Percentiles rank a stretch among this genome's conserved stretches.
Evolutionary conservation across 768 basidiomycete species (phyloP).

Genomic region (Tricholoma terreum): DNA sequence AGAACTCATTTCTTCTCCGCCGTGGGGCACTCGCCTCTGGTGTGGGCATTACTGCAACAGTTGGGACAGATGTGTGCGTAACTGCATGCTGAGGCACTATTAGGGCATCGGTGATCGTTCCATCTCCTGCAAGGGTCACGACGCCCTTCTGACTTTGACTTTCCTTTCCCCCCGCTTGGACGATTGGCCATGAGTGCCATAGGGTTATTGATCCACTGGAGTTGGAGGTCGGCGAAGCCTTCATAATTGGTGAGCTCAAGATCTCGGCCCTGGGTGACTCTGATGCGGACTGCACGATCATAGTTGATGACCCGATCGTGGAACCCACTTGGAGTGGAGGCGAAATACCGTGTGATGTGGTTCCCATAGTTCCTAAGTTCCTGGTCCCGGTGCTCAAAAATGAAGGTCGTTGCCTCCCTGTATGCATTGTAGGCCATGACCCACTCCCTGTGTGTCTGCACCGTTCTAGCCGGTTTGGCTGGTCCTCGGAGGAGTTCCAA

Average conservation of each 20-base stretch:
- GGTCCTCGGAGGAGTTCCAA: background rate
- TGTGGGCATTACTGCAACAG: slow-evolving; percentile 10
- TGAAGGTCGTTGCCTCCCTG: background rate
- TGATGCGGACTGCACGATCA: slow-evolving; percentile 19
- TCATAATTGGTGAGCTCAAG: slow-evolving; percentile 11
- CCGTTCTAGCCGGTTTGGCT: background rate
- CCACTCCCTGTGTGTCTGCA: background rate
- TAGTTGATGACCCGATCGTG: slow-evolving; percentile 24
- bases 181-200: slow-evolving; percentile 12
- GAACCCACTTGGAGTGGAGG: background rate
- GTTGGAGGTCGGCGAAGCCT: too few relatives aligned
- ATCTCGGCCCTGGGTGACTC: slow-evolving; percentile 4
- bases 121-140: slow-evolving; percentile 12
- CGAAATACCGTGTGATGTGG: slow-evolving; percentile 10
- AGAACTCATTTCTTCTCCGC: too few relatives aligned
- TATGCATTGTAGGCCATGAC: background rate
- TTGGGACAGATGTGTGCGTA: slow-evolving; percentile 16
- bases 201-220: too few relatives aligned
- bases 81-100: slow-evolving; percentile 6
- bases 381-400: background rate
- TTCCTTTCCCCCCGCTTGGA: background rate
- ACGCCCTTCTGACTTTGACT: background rate
- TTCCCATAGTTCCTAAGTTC: background rate
- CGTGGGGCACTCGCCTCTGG: slow-evolving; percentile 1
- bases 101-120: slow-evolving; percentile 14